Evolutionary conservation across 2,329 filamentous ascomycete genomes (phyloP).

Genomic region (Teratosphaeria gauchensis): DNA sequence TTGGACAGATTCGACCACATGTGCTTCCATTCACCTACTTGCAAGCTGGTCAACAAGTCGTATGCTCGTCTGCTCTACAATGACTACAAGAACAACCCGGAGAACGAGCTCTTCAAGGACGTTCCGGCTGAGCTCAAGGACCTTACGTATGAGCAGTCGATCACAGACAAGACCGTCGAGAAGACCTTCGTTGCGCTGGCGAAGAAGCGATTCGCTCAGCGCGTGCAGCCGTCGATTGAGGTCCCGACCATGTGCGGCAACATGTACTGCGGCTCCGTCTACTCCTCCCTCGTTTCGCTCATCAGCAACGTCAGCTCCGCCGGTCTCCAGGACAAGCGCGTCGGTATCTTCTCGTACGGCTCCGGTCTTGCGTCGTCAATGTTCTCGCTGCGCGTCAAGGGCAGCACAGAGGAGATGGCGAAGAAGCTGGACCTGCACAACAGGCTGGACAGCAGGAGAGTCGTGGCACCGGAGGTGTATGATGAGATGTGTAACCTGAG

Average conservation of each 20-base stretch:
- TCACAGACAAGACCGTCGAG: slow-evolving; percentile 44
- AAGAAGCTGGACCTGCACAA: slow-evolving; percentile 39
- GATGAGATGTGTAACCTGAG: slow-evolving; percentile 46
- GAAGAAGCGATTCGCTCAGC: slow-evolving; percentile 42
- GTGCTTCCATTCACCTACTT: slow-evolving; percentile 45
- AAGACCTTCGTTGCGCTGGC: slow-evolving; percentile 44
- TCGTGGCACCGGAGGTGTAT: slow-evolving; percentile 40
- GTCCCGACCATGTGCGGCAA: slow-evolving; percentile 46
- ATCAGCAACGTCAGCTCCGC: slow-evolving; percentile 37
- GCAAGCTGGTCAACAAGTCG: slow-evolving; percentile 46
- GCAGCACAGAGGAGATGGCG: slow-evolving; percentile 36
- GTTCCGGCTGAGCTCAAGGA: slow-evolving; percentile 40
- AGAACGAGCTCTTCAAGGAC: slow-evolving; percentile 40
- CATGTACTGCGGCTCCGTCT: slow-evolving; percentile 47
- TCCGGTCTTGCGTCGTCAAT: slow-evolving; percentile 42
- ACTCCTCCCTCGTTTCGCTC: slow-evolving; percentile 40
- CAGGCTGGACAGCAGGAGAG: slow-evolving; percentile 35
- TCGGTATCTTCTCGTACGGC: slow-evolving; percentile 45
- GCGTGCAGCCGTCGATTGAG: slow-evolving; percentile 41
- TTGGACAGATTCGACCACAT: slow-evolving; percentile 47
- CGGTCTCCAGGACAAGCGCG: slow-evolving; percentile 40
- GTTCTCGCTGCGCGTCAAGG: slow-evolving; percentile 41
- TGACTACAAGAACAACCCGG: slow-evolving; percentile 39
- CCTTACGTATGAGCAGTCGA: slow-evolving; percentile 36
- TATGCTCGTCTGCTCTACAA: slow-evolving; percentile 45